Percentiles rank a stretch among this genome's conserved stretches.
Conservation (phyloP, 768 basidiomycete genomes). For the Calocera viscosa region DNA sequence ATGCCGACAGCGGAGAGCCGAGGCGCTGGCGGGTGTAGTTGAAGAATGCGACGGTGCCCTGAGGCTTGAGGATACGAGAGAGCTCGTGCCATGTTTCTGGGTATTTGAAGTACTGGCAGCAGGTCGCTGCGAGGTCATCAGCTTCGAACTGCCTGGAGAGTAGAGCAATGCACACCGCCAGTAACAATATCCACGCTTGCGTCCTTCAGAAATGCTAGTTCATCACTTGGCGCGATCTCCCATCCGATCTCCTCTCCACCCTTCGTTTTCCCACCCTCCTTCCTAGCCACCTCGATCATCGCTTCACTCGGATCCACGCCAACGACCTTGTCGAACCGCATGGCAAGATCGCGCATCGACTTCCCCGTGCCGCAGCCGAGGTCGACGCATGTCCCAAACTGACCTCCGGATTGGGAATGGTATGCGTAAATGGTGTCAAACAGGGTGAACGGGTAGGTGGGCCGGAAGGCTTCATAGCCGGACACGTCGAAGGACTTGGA, state of each 20-base stretch:
- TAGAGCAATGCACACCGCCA: neutral
- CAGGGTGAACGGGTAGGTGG: neutral
- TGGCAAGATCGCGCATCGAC: neutral
- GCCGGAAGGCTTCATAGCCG: neutral
- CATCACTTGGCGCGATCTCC: neutral
- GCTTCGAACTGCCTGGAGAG: neutral
- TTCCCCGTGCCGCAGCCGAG: neutral
- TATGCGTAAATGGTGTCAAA: neutral
- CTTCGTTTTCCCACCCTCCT: neutral
- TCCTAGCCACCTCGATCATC: neutral
- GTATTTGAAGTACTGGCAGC: neutral
- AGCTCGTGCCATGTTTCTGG: neutral
- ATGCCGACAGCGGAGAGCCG: neutral
- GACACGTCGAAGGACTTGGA: neutral
- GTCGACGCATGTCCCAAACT: neutral
- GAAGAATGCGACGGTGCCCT: neutral
- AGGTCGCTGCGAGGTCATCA: neutral
- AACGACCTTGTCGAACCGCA: neutral
- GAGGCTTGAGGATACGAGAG: neutral
- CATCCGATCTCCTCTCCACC: neutral
- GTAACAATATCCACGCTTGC: neutral
- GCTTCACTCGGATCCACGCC: constrained; percentile 1
- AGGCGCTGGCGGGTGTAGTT: neutral
- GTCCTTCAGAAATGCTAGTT: neutral
- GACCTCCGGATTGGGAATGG: neutral